Base-by-base conservation (phyloP, 2,329 filamentous ascomycete species). In the Aspergillus luchuensis region DNA sequence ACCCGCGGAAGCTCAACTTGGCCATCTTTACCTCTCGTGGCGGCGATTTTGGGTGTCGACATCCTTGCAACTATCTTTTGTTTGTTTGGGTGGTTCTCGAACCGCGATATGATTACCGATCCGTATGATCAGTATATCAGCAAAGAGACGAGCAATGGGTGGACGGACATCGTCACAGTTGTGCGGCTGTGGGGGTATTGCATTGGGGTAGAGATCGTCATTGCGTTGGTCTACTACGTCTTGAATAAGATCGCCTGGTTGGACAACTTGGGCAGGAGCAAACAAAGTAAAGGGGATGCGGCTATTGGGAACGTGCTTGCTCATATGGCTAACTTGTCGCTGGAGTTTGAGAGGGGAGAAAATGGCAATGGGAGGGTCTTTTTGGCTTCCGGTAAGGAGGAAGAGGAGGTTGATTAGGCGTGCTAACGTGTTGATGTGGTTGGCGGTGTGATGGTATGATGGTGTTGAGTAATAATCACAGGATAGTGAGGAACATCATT, bases 1-100 rank as follows among this genome's bases (percentile, higher is more conserved):
- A 96, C 92, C 71, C 91, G 92, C 86, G 91, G 89, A 72, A 87
- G 85, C 68, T 83, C 87, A 77, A 91, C 89, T 23, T 89, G 85
- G 81, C 89, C 89, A 60, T 90, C 88, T 2, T 90, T 87, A 86
- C 89, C 91, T 78, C 81, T 92, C 54, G 82, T 91, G 62, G 81
- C 80, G 64, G 89, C 89, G 67, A 91, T 91, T 74, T 80, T 89
- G 67, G 82, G 84, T 74, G 89, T 92, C 71, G 89, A 91, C 74
- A 84, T 86, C 54, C 77, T 91, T 23, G 86, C 89, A 33, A 91
- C 89, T 58, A 81, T 91, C 71, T 92, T 91, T 84, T 86, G 84
- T 78, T 76, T 90, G 71, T 91, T 91, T 79, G 89, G 89, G 59
- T 91, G 89, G 89, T 80, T 92, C 68, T 84, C 85, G 1, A 45